Evolutionary conservation across 1,139 yeast genomes (phyloP).

Genomic region (Sugiyamaella novakii): DNA sequence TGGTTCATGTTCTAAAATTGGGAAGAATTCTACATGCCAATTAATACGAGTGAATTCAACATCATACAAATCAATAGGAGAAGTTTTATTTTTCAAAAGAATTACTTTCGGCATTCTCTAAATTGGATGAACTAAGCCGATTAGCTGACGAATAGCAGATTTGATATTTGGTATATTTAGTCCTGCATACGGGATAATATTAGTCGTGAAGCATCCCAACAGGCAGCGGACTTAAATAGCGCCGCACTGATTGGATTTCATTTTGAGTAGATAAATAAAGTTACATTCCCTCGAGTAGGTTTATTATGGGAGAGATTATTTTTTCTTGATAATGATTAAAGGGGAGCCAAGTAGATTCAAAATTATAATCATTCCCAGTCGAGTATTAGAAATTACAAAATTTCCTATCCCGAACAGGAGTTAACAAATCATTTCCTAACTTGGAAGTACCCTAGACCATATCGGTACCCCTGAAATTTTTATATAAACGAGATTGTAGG

Average conservation of each 20-base stretch:
- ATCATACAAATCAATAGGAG: slow-evolving; percentile 64
- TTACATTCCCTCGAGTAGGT: too few species aligned
- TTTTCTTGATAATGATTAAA: too few species aligned
- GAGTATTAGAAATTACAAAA: too few species aligned
- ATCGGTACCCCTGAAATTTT: background rate
- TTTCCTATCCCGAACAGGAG: too few species aligned
- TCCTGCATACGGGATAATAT: too few species aligned
- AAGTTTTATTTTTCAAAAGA: slow-evolving; percentile 67
- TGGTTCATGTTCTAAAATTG: slow-evolving; percentile 66
- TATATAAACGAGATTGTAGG: background rate
- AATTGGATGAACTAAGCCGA: background rate
- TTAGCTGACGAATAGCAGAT: background rate
- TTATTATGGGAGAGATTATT: too few species aligned
- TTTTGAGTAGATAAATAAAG: too few species aligned
- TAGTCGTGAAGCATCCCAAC: too few species aligned
- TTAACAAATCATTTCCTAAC: too few species aligned
- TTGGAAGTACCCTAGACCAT: background rate
- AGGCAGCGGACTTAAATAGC: background rate
- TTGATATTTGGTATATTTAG: background rate
- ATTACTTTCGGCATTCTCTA: slow-evolving; percentile 15
- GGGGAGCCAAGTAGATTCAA: too few species aligned
- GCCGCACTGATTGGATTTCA: background rate
- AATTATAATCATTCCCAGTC: too few species aligned
- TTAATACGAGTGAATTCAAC: slow-evolving; percentile 41
- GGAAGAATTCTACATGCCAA: slow-evolving; percentile 58